Conservation (phyloP, 441 rosid genomes). For the Daphne laureola region DNA sequence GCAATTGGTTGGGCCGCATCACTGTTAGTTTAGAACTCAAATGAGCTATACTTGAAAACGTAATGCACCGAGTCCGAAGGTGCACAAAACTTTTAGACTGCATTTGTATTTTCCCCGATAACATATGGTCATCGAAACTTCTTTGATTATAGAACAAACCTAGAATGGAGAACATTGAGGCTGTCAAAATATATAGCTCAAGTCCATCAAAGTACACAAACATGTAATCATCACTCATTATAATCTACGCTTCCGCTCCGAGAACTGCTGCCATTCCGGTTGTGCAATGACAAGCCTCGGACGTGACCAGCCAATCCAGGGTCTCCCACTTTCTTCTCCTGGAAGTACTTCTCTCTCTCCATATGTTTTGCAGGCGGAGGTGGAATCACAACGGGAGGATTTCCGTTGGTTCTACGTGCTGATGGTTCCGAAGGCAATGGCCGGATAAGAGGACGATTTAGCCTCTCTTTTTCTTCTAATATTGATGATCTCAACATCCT, state of each 20-base stretch:
- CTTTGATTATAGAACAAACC: no score
- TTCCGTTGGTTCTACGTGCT: slow-evolving; percentile 24
- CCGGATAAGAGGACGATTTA: slow-evolving; percentile 86
- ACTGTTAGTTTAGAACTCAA: no score
- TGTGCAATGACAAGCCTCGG: slow-evolving; percentile 79
- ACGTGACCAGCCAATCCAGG: slow-evolving; percentile 49
- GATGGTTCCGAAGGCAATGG: slow-evolving; percentile 40
- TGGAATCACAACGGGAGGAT: slow-evolving; percentile 57
- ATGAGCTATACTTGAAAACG: no score
- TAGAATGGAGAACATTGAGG: no score
- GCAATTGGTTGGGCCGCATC: no score
- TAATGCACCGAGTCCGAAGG: no score
- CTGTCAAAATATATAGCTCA: no score
- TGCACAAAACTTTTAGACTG: no score
- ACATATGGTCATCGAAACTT: no score
- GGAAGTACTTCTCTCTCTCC: slow-evolving; percentile 84
- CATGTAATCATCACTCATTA: slow-evolving; percentile 41
- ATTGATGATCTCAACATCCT: slow-evolving; percentile 47
- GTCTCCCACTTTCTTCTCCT: slow-evolving; percentile 75
- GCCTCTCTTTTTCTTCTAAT: slow-evolving; percentile 51
- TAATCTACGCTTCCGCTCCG: slow-evolving; percentile 74
- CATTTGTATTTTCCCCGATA: no score
- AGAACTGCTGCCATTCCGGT: slow-evolving; percentile 82
- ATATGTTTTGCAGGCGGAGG: slow-evolving; percentile 92
- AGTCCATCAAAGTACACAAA: not conserved